Base-by-base conservation (phyloP, 2,329 filamentous ascomycete species). In the Bipolaris bicolor region DNA sequence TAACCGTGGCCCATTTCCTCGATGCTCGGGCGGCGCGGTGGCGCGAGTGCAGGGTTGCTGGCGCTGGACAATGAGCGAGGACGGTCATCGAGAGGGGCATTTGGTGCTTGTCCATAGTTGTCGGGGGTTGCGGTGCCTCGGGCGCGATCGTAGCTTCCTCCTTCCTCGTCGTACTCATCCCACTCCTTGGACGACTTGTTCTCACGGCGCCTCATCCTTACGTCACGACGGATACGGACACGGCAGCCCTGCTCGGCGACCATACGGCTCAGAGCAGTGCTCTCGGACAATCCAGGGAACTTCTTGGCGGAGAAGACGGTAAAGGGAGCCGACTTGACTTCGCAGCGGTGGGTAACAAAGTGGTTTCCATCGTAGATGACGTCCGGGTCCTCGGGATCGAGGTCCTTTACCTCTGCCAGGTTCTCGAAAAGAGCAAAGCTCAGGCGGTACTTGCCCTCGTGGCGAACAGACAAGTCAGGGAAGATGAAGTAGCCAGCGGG, bases 161-260 rank as follows among this genome's bases (percentile, higher is more conserved):
- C 76, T n/a, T 84, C 81, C 9, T 84, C 83, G 11, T 86, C 83
- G 58, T 85, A 88, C 18, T 70, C 84, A n/a, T 91, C 87, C 71
- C 88, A 89, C 20, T 90, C 86, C 64, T 86, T 85, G 47, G 80
- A 80, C 10, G 82, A 79, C 78, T 94, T 93, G 60, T 84, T 84
- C 58, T 92, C 90, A 36, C 92, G 88, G 71, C 91, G 89, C 77
- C 92, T 88, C 90, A 97, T 96, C 56, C 92, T 88, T 6, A 96
- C 91, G 78, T 98, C 95, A 62, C 95, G 90, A 55, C 95, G 87
- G 70, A 99, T 99, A 44, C 95, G 90, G 26, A 99, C 95, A 65
- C 94, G 91, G 77, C 95, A 98, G 57, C 95, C 95, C 78, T 99
- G 95, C 77, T 99, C 94, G 16, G 94, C 93, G 41, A 99, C 92